Base-by-base conservation (phyloP, 2,329 filamentous ascomycete genomes). In the Lachnellula suecica region DNA sequence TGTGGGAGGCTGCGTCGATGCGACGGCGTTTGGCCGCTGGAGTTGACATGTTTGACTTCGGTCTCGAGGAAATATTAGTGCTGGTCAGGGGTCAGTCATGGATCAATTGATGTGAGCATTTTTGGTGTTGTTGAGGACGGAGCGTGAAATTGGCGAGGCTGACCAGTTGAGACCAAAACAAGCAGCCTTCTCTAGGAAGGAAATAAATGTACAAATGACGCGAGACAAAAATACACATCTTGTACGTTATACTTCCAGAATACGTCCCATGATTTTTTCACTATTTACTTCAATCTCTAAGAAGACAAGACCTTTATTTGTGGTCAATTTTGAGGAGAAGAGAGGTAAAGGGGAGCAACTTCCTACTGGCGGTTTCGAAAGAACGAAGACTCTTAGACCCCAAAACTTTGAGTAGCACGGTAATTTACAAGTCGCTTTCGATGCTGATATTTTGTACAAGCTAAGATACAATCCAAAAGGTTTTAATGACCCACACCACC, bases 11-110 rank as follows among this genome's bases (percentile, higher is more conserved):
- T 41, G 78, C 72, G 52, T 85, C 77, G 57, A 87, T 72, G 58
- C 83, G 81, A 54, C 85, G 83, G 45, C 84, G 81, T 72, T 89
- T 89, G 52, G 74, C 74, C 51, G 77, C 71, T 51, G 77, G 78
- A 44, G 74, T 75, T 53, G 72, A 73, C 75, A 79, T 76, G 56
- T 59, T 62, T 35, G 31, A 1, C 17, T 34, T 37, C 13, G 20
- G 65, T 59, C 52, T 20, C 54, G 20, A 29, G 40, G 27, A 35
- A 3, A 17, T 48, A 58, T 66, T 63, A 64, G 59, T 66, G 57
- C 63, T 67, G 52, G 53, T 31, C 24, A 45, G 34, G 25, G 47
- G 57, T 60, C 59, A 62, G 60, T 60, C 44, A 43, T 58, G 40
- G 44, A 62, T 57, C 56, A 59, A 63, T 52, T 37, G 37, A 48